Base-by-base conservation (phyloP, 1,284 basidiomycete species). In the Marasmius sp. region DNA sequence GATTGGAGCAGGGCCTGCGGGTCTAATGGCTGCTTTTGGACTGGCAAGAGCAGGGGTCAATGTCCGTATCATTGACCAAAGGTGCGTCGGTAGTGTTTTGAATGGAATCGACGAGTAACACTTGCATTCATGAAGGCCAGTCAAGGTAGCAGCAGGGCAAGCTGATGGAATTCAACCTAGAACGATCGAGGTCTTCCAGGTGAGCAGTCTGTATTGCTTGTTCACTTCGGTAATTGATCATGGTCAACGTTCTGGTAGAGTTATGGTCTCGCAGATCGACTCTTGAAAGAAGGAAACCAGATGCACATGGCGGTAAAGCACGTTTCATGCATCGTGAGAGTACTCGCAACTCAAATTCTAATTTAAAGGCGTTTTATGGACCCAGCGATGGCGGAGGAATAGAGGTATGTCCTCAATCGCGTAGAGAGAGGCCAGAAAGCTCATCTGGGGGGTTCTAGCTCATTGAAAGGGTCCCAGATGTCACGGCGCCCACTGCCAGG, bases 121-220 rank as follows among this genome's bases (percentile, higher is more conserved):
- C 20, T 22, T 55, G 45, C 64, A 33, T 16, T 47, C 38, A 14
- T 53, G 14, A 61, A 91, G 89, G 64, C 81, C 86, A 6, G 64
- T 66, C 14, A 86, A 82, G 67, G 81, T 91, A 12, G 70, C 79
- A 41, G 85, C 85, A 6, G 92, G 92, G 14, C 90, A 92, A 69
- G 91, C 90, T 0, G 91, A 93, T 69, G 91, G 91, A 5, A 87
- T 93, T 56, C 88, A 91, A 69, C 88, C 89, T 0, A 81, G 91
- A 45, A 91, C 89, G 0, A 84, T 92, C 54, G 92, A 94, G 72
- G 86, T 93, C 6, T 74, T 94, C 27, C 87, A 91, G 81, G 88
- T 85, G 56, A 45, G 67, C 54, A 7, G 53, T 20, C 11, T 52
- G 9, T 51, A 47, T 43, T 47, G 9, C 58, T 33, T 10, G 52